These are phyloP conservation scores for Cercospora sp. DNA, from an alignment of 2,329 filamentous ascomycete species.

Conservation along the genomic window DNA sequence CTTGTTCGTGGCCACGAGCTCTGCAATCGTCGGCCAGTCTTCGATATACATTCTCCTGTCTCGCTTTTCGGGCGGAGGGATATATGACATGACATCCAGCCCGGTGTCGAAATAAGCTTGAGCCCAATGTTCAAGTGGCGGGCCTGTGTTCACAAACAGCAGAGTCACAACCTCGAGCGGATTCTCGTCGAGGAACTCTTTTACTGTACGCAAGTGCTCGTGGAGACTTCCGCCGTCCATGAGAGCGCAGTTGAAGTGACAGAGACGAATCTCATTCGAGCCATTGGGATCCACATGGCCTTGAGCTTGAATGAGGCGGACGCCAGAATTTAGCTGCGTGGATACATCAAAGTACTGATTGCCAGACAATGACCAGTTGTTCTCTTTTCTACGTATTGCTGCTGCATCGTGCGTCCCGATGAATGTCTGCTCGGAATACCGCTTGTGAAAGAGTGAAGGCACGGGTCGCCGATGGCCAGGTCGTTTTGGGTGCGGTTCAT, in stretches of 20 bases:
- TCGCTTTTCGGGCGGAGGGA: constrained; percentile 34
- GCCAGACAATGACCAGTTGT: constrained; percentile 37
- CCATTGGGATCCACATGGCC: constrained; percentile 30
- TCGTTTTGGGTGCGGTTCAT: constrained; percentile 25
- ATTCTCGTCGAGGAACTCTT: constrained; percentile 28
- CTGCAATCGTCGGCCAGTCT: constrained; percentile 47
- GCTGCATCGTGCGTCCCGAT: constrained; percentile 67
- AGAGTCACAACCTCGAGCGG: constrained; percentile 33
- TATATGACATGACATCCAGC: constrained; percentile 48
- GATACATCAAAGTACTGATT: constrained; percentile 48
- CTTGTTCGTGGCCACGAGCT: constrained; percentile 46
- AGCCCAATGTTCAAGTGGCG: constrained; percentile 48
- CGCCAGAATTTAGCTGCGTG: constrained; percentile 53
- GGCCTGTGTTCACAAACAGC: constrained; percentile 41
- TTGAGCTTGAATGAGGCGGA: constrained; percentile 33
- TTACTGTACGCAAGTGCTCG: constrained; percentile 24
- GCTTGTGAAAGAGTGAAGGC: constrained; percentile 55
- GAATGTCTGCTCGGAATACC: constrained; percentile 61
- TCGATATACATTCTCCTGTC: constrained; percentile 38
- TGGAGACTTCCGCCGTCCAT: constrained; percentile 34
- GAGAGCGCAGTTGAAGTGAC: constrained; percentile 35
- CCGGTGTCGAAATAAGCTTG: constrained; percentile 56
- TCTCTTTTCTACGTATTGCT: constrained; percentile 51
- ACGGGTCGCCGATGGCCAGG: constrained; percentile 25
- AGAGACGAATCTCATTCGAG: constrained; percentile 29